A percentile compares a stretch with the other conserved stretches of the same genome.
phyloP scores from a whole-genome alignment of 768 basidiomycete species.

The Infundibulicybe gibba region DNA sequence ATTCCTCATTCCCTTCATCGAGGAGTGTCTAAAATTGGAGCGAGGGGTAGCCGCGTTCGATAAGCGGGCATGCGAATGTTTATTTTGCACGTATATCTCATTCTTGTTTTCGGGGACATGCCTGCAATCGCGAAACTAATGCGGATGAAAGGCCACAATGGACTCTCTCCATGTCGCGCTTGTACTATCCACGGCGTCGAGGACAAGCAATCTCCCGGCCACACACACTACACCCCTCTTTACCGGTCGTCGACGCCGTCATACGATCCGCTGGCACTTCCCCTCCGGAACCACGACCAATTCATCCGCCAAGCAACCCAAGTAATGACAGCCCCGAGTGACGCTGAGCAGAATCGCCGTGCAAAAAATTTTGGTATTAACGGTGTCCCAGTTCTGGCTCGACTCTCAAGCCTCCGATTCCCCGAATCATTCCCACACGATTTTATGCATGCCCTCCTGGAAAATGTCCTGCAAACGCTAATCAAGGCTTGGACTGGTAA shows the following conservation, averaged over 20 bases:
- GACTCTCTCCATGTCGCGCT: slow-evolving; percentile 25
- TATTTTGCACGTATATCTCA: slow-evolving; percentile 19
- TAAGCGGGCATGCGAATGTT: slow-evolving; percentile 11
- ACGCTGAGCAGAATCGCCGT: slow-evolving; percentile 7
- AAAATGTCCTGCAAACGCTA: slow-evolving; percentile 33
- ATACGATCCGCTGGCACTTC: slow-evolving; percentile 21
- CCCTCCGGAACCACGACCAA: slow-evolving; percentile 20
- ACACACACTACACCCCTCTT: slow-evolving; percentile 20
- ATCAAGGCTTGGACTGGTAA: slow-evolving; percentile 31
- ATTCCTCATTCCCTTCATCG: slow-evolving; percentile 28
- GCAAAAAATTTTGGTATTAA: slow-evolving; percentile 24
- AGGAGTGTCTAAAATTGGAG: slow-evolving; percentile 24
- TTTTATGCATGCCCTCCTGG: slow-evolving; percentile 39
- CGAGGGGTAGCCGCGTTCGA: slow-evolving; percentile 26
- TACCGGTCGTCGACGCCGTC: background rate
- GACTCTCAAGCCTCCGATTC: slow-evolving; percentile 22
- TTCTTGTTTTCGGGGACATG: slow-evolving; percentile 25
- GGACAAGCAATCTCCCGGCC: background rate
- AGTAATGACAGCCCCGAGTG: slow-evolving; percentile 13
- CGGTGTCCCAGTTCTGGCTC: slow-evolving; percentile 18
- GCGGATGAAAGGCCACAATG: slow-evolving; percentile 41
- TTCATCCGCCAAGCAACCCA: slow-evolving; percentile 11
- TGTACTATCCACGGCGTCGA: slow-evolving; percentile 30
- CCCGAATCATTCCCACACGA: slow-evolving; percentile 32
- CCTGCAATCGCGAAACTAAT: slow-evolving; percentile 9